A percentile compares a stretch with the other conserved stretches of the same genome.
Evolutionary conservation across 352 stramenopile genomes (phyloP).

Genomic region (Discostella stelligera): DNA sequence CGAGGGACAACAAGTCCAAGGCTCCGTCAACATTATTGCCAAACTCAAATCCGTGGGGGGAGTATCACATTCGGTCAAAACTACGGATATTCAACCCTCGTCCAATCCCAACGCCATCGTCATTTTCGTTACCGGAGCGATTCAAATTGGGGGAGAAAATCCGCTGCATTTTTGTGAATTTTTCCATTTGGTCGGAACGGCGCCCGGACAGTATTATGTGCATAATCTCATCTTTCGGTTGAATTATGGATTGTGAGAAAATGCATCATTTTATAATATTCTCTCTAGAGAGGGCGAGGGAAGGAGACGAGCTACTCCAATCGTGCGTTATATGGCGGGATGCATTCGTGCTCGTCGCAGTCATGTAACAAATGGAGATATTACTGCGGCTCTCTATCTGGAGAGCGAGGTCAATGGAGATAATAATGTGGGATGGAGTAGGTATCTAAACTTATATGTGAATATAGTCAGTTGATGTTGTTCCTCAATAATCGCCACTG

Average conservation of each 20-base stretch:
- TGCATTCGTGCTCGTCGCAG: too few relatives aligned
- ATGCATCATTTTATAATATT: background rate
- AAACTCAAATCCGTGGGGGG: slow-evolving; percentile 84
- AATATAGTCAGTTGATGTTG: too few relatives aligned
- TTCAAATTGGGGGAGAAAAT: slow-evolving; percentile 91
- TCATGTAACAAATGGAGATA: too few relatives aligned
- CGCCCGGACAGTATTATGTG: slow-evolving; percentile 91
- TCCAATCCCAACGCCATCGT: slow-evolving; percentile 89
- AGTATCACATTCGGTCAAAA: slow-evolving; percentile 85
- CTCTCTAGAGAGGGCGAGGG: too few relatives aligned
- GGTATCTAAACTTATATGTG: too few relatives aligned
- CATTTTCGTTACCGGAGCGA: slow-evolving; percentile 93
- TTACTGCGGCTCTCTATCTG: too few relatives aligned
- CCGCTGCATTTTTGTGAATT: slow-evolving; percentile 96
- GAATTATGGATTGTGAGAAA: slow-evolving; percentile 91
- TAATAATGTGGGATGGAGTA: too few relatives aligned
- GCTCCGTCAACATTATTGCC: slow-evolving; percentile 86
- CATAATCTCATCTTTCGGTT: slow-evolving; percentile 97
- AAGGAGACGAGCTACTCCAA: too few relatives aligned
- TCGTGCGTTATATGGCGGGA: too few relatives aligned
- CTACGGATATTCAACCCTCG: slow-evolving; percentile 91
- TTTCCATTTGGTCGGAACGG: slow-evolving; percentile 93
- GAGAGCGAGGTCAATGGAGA: too few relatives aligned
- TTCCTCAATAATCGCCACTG: too few relatives aligned
- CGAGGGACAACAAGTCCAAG: slow-evolving; percentile 78